These are phyloP conservation scores for Stipa capillata DNA, from an alignment of 176 grass and related monocot species.

Conservation along the genomic window DNA sequence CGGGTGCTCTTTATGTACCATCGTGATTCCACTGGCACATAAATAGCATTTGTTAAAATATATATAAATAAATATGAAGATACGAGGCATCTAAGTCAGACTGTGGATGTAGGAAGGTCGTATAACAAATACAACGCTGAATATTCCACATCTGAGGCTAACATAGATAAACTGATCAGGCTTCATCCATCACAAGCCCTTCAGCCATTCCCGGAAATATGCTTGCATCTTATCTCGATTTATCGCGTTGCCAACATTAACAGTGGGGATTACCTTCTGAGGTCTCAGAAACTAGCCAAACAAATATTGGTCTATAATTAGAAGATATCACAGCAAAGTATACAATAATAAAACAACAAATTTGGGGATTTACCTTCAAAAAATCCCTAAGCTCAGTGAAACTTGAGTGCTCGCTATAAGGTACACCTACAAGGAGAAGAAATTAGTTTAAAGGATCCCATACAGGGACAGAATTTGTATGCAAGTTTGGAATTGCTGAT, in stretches of 20 bases:
- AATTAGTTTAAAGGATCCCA: conserved; percentile 15
- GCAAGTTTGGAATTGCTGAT: not conserved
- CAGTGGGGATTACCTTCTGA: conserved; percentile 49
- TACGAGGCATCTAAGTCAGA: not conserved
- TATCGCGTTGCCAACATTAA: conserved; percentile 38
- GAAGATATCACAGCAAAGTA: not conserved
- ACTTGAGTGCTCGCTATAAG: conserved; percentile 84
- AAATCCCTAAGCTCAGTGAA: conserved; percentile 63
- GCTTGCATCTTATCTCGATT: conserved; percentile 58
- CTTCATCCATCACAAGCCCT: conserved; percentile 23
- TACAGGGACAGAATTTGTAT: not conserved
- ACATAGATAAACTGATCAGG: not conserved
- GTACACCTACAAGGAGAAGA: conserved; percentile 58
- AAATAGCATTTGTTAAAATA: not conserved
- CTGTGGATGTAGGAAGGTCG: not conserved
- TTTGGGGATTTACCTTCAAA: conserved; percentile 51
- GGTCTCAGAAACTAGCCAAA: conserved; percentile 44
- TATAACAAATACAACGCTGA: not conserved
- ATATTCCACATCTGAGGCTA: not conserved
- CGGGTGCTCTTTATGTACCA: not conserved
- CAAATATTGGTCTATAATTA: conserved; percentile 13
- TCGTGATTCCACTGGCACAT: not conserved
- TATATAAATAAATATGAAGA: not conserved
- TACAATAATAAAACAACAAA: not conserved
- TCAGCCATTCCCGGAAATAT: conserved; percentile 49